These are phyloP conservation scores for Bimuria novae-zelandiae DNA, from an alignment of 2,329 filamentous ascomycete species.

Conservation along the genomic window DNA sequence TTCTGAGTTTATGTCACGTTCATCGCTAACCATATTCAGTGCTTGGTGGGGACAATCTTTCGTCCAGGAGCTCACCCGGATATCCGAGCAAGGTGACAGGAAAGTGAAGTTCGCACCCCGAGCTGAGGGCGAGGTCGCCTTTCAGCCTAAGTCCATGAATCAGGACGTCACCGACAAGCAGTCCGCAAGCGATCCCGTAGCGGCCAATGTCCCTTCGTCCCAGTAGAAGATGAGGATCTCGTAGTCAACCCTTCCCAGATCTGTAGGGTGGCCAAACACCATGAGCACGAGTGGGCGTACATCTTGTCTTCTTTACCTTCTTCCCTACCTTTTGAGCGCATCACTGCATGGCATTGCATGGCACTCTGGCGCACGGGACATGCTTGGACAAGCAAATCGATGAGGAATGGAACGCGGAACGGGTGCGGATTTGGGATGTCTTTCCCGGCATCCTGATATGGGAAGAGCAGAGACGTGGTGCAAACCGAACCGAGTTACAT, in stretches of 20 bases:
- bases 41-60: slow-evolving; percentile 96
- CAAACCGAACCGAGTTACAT: background rate
- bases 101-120: slow-evolving; percentile 47
- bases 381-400: slow-evolving; percentile 3
- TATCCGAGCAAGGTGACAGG: slow-evolving; percentile 57
- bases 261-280: background rate
- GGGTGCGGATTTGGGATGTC: no score
- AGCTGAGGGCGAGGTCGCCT: background rate
- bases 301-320: background rate
- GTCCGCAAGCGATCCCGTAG: background rate
- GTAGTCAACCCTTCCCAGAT: slow-evolving; percentile 8
- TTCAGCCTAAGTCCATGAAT: background rate
- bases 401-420: no score
- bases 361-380: slow-evolving; percentile 6
- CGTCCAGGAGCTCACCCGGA: slow-evolving; percentile 74
- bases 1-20: background rate
- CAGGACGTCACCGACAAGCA: background rate
- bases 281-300: slow-evolving; percentile 4
- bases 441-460: no score
- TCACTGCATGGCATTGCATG: slow-evolving; percentile 7
- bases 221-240: slow-evolving; percentile 4
- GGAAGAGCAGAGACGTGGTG: background rate
- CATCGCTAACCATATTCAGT: slow-evolving; percentile 49
- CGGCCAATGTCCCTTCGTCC: background rate
- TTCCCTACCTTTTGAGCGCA: slow-evolving; percentile 1